Evolutionary conservation across 768 basidiomycete species (phyloP), one percentile per base, ranked within the genome.

Genomic region (Termitomyces sp.): DNA sequence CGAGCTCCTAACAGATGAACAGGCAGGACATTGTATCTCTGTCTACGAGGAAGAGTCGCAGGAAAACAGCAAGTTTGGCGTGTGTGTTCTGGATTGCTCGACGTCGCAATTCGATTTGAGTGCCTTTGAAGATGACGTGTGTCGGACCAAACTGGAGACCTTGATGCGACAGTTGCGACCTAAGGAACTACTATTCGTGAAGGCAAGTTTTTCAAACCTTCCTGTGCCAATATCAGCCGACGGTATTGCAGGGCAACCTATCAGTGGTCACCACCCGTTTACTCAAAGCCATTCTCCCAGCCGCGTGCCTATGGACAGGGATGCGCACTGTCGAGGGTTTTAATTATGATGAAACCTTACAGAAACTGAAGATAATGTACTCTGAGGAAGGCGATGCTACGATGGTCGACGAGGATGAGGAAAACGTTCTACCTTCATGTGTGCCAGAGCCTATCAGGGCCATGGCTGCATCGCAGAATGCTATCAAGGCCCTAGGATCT

Each of bases 101-200:
- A 99, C 97, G 0, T 95, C 93, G 46, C 90, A 96, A 69, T 98
- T 99, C 77, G 88, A 93, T 66, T 68, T 99, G 65, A 90, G 90
- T 55, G 78, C 81, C 0, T 97, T 98, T 69, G 84, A 89, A 57
- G 97, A 99, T 64, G 97, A 99, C 68, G 79, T 92, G 13, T 95
- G 91, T 67, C 82, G 93, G 34, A 98, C 97, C 4, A 89, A 86
- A 68, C 72, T 99, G 58, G 97, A 98, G 74, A 99, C 97, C 0
- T 76, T 97, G 64, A 83, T 98, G 74, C 79, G 96, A 60, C 94
- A 96, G 69, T 74, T 98, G 55, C 77, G 94, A 39, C 92, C 92
- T 1, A 96, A 96, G 70, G 95, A 97, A 69, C 69, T 96, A n/a
- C 68, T 98, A 6, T 90, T 89, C 66, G 88, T 85, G 26, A 97